Percentiles rank a stretch among this genome's conserved stretches.
Conservation (phyloP, 441 rosid species). For the Metrosideros polymorpha region DNA sequence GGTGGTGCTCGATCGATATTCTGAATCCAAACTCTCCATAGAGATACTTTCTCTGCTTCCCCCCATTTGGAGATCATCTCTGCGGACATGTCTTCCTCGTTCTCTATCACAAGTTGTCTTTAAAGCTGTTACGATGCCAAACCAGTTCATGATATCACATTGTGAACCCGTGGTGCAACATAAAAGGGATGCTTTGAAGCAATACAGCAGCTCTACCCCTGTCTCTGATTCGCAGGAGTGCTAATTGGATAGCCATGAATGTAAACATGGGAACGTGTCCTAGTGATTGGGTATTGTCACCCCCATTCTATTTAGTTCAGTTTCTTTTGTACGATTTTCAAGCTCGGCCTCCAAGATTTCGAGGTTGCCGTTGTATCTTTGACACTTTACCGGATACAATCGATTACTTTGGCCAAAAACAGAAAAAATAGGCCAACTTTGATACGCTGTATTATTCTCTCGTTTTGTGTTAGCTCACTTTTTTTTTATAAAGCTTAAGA, state of each 20-base stretch:
- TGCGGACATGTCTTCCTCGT: neutral
- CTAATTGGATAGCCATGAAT: too few relatives aligned
- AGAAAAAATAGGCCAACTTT: too few relatives aligned
- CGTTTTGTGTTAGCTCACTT: neutral
- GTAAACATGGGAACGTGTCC: neutral
- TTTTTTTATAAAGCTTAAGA: neutral
- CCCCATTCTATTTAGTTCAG: too few relatives aligned
- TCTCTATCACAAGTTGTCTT: neutral
- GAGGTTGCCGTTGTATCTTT: too few relatives aligned
- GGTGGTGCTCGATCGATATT: neutral
- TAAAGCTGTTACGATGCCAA: neutral
- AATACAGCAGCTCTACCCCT: neutral
- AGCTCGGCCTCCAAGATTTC: too few relatives aligned
- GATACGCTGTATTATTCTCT: neutral
- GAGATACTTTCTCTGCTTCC: neutral
- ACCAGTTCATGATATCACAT: neutral
- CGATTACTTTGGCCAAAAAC: too few relatives aligned
- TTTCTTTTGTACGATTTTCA: too few relatives aligned
- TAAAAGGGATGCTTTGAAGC: neutral
- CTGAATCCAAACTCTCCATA: neutral
- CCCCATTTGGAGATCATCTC: neutral
- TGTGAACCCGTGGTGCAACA: neutral
- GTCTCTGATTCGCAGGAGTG: neutral
- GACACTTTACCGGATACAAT: too few relatives aligned
- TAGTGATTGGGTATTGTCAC: too few relatives aligned